Percentiles rank a stretch among this genome's conserved stretches.
Evolutionary conservation across 495 filamentous ascomycete genomes (phyloP).

Genomic region (Penicillium angulare): DNA sequence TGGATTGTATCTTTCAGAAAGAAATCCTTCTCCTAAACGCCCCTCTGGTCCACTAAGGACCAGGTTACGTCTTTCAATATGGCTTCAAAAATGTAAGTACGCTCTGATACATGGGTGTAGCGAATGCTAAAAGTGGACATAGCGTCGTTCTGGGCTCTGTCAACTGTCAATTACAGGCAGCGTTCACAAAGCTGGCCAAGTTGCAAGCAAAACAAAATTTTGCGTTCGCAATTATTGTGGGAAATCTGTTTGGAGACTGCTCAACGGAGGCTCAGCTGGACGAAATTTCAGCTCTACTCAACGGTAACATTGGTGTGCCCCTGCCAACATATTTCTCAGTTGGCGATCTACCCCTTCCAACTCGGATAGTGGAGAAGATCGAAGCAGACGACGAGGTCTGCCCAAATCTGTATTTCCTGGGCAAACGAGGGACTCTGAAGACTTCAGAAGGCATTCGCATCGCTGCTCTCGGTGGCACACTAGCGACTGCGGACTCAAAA

Average conservation of each 20-base stretch:
- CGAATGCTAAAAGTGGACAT: background rate
- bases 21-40: background rate
- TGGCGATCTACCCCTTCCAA: slow-evolving; percentile 66
- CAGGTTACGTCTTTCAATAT: no score
- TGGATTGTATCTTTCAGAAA: no score
- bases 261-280: slow-evolving; percentile 50
- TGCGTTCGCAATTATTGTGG: slow-evolving; percentile 76
- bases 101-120: background rate
- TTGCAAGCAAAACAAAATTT: slow-evolving; percentile 85
- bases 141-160: slow-evolving; percentile 81
- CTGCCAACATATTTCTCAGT: slow-evolving; percentile 86
- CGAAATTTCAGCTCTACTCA: slow-evolving; percentile 62
- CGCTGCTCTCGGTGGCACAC: slow-evolving; percentile 70
- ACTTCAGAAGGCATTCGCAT: slow-evolving; percentile 88
- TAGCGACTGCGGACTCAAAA: slow-evolving; percentile 10
- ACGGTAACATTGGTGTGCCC: slow-evolving; percentile 67
- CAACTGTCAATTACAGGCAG: slow-evolving; percentile 67
- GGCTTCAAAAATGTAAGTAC: slow-evolving; percentile 68
- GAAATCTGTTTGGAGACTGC: slow-evolving; percentile 69
- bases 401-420: slow-evolving; percentile 82
- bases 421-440: slow-evolving; percentile 78
- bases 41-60: background rate
- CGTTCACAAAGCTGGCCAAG: slow-evolving; percentile 74
- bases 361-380: slow-evolving; percentile 65
- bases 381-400: slow-evolving; percentile 78